Percentiles rank a stretch among this genome's conserved stretches.
phyloP scores from a whole-genome alignment of 2,329 filamentous ascomycete genomes.

The Epichloe typhina region DNA sequence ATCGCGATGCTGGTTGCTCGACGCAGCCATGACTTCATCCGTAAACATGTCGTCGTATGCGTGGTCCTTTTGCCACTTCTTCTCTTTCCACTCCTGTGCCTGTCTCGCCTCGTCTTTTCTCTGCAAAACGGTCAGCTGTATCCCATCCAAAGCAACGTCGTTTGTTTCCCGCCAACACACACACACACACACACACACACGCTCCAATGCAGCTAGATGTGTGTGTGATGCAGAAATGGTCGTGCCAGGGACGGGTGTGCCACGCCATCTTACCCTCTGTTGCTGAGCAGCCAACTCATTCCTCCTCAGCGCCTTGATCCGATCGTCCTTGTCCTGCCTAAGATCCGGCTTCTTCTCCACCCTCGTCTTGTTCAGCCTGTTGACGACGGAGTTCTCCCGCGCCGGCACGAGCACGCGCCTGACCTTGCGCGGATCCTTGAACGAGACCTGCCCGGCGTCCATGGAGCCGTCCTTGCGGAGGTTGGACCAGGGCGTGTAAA shows the following conservation, averaged over 20 bases:
- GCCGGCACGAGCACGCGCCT: slow-evolving; percentile 67
- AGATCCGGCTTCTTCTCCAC: slow-evolving; percentile 81
- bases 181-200: too few species aligned
- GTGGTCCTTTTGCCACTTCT: slow-evolving; percentile 91
- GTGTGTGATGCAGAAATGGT: slow-evolving; percentile 1
- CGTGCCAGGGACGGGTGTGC: too few species aligned
- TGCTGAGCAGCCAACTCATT: slow-evolving; percentile 52
- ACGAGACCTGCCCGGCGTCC: slow-evolving; percentile 88
- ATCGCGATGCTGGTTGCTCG: slow-evolving; percentile 75
- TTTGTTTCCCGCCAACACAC: too few species aligned
- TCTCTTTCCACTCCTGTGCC: slow-evolving; percentile 69
- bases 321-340: slow-evolving; percentile 66
- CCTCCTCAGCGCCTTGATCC: slow-evolving; percentile 56
- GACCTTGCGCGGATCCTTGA: slow-evolving; percentile 79
- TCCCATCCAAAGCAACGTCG: too few species aligned
- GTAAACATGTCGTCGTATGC: slow-evolving; percentile 88
- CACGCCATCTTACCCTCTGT: slow-evolving; percentile 36
- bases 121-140: slow-evolving; percentile 25
- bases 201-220: too few species aligned
- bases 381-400: slow-evolving; percentile 83
- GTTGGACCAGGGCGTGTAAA: slow-evolving; percentile 97
- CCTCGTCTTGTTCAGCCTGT: slow-evolving; percentile 95
- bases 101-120: slow-evolving; percentile 64
- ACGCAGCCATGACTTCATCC: slow-evolving; percentile 62
- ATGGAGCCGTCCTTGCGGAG: slow-evolving; percentile 91